Evolutionary conservation across 768 basidiomycete genomes (phyloP).

Genomic region (Nidularia pulvinata): DNA sequence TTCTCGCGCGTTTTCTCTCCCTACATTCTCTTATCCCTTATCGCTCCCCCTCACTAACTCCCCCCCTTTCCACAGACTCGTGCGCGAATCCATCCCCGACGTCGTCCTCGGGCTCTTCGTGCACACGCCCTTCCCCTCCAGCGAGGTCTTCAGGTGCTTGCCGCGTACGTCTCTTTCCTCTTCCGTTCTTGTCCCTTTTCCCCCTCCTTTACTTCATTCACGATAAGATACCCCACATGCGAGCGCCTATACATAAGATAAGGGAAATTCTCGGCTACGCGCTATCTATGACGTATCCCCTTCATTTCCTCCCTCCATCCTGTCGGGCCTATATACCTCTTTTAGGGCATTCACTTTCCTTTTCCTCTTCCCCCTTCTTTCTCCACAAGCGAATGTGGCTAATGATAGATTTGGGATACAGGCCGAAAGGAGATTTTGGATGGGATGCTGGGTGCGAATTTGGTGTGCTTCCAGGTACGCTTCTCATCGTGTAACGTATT

Average conservation of each 20-base stretch:
- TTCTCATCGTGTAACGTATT: not conserved
- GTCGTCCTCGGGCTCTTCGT: slow-evolving; percentile 90
- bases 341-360: not conserved
- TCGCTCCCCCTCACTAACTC: not conserved
- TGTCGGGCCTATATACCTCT: not conserved
- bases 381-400: too few species aligned
- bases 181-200: not conserved
- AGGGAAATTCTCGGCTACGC: too few species aligned
- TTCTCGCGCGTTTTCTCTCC: not conserved
- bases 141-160: slow-evolving; percentile 93
- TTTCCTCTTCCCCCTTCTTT: too few species aligned
- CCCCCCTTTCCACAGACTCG: slow-evolving; percentile 37
- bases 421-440: slow-evolving; percentile 93
- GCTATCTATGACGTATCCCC: too few species aligned
- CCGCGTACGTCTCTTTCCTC: slow-evolving; percentile 58
- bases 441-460: slow-evolving; percentile 96
- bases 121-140: slow-evolving; percentile 97
- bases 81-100: slow-evolving; percentile 70
- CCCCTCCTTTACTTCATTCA: too few species aligned
- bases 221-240: too few species aligned
- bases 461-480: slow-evolving; percentile 88
- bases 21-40: not conserved
- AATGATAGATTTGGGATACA: slow-evolving; percentile 11
- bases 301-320: not conserved
- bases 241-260: too few species aligned